phyloP scores from a whole-genome alignment of 2,329 filamentous ascomycete genomes.

The Emydomyces testavorans region DNA sequence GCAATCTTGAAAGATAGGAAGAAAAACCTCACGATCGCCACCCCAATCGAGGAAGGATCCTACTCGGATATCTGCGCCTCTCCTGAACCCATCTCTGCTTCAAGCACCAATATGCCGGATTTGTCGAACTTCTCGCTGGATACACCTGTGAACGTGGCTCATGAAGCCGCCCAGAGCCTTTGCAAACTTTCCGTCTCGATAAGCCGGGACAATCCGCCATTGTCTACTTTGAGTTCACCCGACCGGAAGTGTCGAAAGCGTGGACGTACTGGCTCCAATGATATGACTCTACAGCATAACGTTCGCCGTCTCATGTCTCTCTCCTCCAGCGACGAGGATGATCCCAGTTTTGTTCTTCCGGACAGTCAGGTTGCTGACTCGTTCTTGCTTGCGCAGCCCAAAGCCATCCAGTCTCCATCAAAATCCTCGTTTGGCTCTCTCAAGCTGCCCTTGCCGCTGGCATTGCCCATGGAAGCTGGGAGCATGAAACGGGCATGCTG shows the following conservation, averaged over 20 bases:
- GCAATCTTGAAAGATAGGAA: slow-evolving; percentile 25
- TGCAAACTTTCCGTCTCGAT: slow-evolving; percentile 32
- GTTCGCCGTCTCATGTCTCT: slow-evolving; percentile 30
- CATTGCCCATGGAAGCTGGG: slow-evolving; percentile 21
- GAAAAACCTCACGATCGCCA: slow-evolving; percentile 23
- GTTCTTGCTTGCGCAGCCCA: slow-evolving; percentile 23
- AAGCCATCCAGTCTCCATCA: slow-evolving; percentile 14
- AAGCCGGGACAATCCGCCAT: slow-evolving; percentile 16
- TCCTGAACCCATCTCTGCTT: slow-evolving; percentile 24
- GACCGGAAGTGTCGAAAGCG: slow-evolving; percentile 27
- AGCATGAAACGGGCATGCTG: slow-evolving; percentile 35
- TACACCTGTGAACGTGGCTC: slow-evolving; percentile 24
- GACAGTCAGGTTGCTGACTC: slow-evolving; percentile 26
- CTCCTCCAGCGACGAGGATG: slow-evolving; percentile 19
- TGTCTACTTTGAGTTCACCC: background rate
- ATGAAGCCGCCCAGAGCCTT: slow-evolving; percentile 33
- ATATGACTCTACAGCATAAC: slow-evolving; percentile 29
- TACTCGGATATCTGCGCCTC: slow-evolving; percentile 28
- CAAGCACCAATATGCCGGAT: slow-evolving; percentile 24
- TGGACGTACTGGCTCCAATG: slow-evolving; percentile 32
- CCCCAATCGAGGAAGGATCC: slow-evolving; percentile 30
- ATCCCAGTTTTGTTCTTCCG: slow-evolving; percentile 19
- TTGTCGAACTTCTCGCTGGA: slow-evolving; percentile 28
- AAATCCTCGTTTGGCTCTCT: slow-evolving; percentile 17
- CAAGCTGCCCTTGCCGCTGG: slow-evolving; percentile 19